These are phyloP conservation scores for Fremontodendron californicum DNA, from an alignment of 345 rosid species.

Conservation along the genomic window DNA sequence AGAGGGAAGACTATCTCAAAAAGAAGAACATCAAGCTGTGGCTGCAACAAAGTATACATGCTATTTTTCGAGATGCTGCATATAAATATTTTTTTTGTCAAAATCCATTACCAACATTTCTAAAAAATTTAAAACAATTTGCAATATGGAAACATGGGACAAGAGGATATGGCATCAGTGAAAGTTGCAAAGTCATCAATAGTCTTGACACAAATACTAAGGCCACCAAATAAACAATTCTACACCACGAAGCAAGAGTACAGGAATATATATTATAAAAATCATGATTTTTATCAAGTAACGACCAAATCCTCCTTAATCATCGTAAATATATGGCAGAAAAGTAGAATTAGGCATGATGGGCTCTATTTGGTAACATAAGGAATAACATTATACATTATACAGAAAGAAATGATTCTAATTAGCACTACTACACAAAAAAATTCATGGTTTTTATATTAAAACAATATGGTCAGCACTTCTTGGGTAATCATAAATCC, in stretches of 20 bases:
- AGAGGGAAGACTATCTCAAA: conserved; percentile 97
- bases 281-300: not conserved
- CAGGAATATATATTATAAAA: not conserved
- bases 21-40: conserved; percentile 79
- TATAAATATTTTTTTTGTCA: not conserved
- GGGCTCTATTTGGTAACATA: not conserved
- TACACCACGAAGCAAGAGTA: not conserved
- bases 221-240: not conserved
- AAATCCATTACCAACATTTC: not conserved
- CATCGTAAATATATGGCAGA: not conserved
- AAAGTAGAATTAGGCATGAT: not conserved
- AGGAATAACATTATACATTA: not conserved
- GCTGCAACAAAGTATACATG: conserved; percentile 83
- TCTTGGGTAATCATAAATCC: not conserved
- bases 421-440: not conserved
- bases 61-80: conserved; percentile 80
- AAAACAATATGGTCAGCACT: not conserved
- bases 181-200: not conserved
- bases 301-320: not conserved
- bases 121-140: not conserved
- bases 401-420: not conserved
- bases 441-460: not conserved
- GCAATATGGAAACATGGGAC: not conserved
- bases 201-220: not conserved
- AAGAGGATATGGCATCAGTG: not conserved